These are phyloP conservation scores for Phyllosticta citribraziliensis DNA, from an alignment of 2,329 filamentous ascomycete genomes.

Conservation along the genomic window DNA sequence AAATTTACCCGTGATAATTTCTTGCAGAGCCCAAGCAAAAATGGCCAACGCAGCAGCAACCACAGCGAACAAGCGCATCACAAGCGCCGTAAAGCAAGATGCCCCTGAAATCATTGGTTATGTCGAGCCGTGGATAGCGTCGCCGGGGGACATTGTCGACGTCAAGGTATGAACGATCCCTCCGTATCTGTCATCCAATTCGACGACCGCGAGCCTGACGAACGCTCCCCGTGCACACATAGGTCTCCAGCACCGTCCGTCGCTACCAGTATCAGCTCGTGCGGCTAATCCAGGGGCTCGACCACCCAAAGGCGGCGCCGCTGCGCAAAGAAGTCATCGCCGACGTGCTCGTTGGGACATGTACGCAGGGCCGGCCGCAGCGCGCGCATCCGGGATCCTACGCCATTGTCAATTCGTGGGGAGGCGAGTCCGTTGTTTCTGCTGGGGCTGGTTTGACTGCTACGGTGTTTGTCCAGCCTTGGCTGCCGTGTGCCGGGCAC, in stretches of 20 bases:
- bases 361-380: constrained; percentile 9
- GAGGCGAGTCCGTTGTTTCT: constrained; percentile 3
- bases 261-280: constrained; percentile 8
- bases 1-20: too few species aligned
- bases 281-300: constrained; percentile 12
- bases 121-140: constrained; percentile 16
- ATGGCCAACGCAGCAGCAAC: not conserved
- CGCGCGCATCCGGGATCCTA: constrained; percentile 11
- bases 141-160: constrained; percentile 15
- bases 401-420: constrained; percentile 5
- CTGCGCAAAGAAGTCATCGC: constrained; percentile 8
- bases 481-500: not conserved
- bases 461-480: not conserved
- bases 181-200: too few species aligned
- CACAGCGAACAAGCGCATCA: not conserved
- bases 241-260: not conserved
- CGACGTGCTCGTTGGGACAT: constrained; percentile 5
- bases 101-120: constrained; percentile 15
- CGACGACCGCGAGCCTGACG: not conserved
- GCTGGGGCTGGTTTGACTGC: not conserved
- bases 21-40: not conserved
- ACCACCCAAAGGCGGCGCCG: constrained; percentile 11
- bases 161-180: constrained; percentile 13
- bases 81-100: not conserved
- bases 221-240: not conserved